Evolutionary conservation across 1,139 yeast genomes (phyloP).

Genomic region (Nadsonia starkeyi-henricii): DNA sequence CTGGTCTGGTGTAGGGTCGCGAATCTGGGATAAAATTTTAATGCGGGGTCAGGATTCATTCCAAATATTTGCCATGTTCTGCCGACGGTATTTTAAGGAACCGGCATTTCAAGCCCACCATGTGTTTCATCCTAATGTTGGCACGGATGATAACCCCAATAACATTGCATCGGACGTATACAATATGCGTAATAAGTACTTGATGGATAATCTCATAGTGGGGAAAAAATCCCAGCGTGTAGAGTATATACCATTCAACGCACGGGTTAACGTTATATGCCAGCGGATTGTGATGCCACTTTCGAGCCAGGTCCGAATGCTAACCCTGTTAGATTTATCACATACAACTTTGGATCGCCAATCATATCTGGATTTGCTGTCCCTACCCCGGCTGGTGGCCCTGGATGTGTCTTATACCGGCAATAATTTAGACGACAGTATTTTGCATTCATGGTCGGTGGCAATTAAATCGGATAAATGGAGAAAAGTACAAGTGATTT

Average conservation of each 20-base stretch:
- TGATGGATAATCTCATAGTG: conserved; percentile 5
- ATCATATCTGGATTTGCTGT: conserved; percentile 10
- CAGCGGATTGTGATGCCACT: neutral
- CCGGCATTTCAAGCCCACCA: conserved; percentile 14
- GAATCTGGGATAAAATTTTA: conserved; percentile 16
- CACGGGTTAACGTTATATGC: neutral
- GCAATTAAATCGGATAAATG: conserved; percentile 14
- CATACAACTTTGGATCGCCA: conserved; percentile 5
- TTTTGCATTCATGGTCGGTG: conserved; percentile 14
- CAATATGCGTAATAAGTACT: conserved; percentile 2
- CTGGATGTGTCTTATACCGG: conserved; percentile 13
- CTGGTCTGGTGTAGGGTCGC: conserved; percentile 14
- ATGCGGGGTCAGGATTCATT: conserved; percentile 16
- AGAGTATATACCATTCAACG: conserved; percentile 2
- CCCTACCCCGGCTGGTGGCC: conserved; percentile 11
- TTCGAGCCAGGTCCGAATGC: conserved; percentile 5
- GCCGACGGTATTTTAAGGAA: conserved; percentile 11
- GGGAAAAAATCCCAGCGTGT: conserved; percentile 5
- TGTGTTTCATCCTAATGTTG: conserved; percentile 2
- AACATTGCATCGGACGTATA: neutral
- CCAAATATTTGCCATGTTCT: conserved; percentile 14
- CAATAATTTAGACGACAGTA: conserved; percentile 6
- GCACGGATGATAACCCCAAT: neutral
- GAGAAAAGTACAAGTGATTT: conserved; percentile 11
- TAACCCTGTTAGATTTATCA: conserved; percentile 13